Conservation (phyloP, 1,139 yeast genomes). For the Yamadazyma buinensis region DNA sequence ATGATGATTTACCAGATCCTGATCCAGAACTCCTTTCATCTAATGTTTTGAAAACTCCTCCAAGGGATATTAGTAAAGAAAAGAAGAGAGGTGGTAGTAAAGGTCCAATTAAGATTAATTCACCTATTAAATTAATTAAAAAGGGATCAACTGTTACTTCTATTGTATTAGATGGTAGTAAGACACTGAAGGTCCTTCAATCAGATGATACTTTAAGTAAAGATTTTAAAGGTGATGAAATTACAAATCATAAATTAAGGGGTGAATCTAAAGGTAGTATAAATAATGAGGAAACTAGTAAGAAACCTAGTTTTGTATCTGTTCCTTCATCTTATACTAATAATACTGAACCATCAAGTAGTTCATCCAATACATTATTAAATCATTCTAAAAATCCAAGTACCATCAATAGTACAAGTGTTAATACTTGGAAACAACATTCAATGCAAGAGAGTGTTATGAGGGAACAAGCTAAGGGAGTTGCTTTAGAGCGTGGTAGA, state of each 20-base stretch:
- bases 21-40: slow-evolving; percentile 29
- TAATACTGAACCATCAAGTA: slow-evolving; percentile 15
- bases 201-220: not conserved
- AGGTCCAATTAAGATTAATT: slow-evolving; percentile 38
- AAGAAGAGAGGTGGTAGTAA: slow-evolving; percentile 8
- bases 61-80: slow-evolving; percentile 12
- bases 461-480: slow-evolving; percentile 8
- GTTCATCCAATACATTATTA: slow-evolving; percentile 16
- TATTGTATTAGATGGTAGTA: slow-evolving; percentile 6
- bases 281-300: slow-evolving; percentile 4
- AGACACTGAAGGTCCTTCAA: not conserved
- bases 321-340: slow-evolving; percentile 26
- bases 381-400: slow-evolving; percentile 5
- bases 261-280: slow-evolving; percentile 9
- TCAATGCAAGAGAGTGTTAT: slow-evolving; percentile 16
- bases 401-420: too few species aligned
- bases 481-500: slow-evolving; percentile 60
- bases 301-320: slow-evolving; percentile 24
- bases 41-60: slow-evolving; percentile 27
- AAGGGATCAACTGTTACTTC: slow-evolving; percentile 19
- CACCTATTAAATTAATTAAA: slow-evolving; percentile 34
- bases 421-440: slow-evolving; percentile 13
- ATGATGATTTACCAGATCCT: slow-evolving; percentile 31
- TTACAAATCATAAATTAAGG: slow-evolving; percentile 25
- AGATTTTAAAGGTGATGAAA: slow-evolving; percentile 14